These are phyloP conservation scores for Vickermania ingenoplastis DNA, from an alignment of 208 protist genomes.

Conservation along the genomic window DNA sequence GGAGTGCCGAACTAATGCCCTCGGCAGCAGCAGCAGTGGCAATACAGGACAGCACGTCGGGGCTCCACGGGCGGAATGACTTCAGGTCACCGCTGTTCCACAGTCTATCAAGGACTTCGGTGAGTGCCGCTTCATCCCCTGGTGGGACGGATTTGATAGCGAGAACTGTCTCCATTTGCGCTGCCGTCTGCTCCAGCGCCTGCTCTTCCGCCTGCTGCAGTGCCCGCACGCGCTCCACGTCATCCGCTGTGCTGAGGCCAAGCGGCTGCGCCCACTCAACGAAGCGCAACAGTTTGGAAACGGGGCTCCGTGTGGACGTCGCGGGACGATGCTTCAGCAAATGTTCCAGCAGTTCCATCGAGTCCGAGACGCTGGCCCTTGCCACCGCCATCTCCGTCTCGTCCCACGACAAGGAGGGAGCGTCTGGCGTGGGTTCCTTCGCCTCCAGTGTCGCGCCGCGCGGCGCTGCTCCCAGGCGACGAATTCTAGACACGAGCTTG, in stretches of 20 bases:
- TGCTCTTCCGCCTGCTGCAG: constrained; percentile 30
- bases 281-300: constrained; percentile 45
- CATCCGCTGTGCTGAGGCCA: constrained; percentile 18
- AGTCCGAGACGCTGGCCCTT: constrained; percentile 10
- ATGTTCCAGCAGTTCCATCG: constrained; percentile 21
- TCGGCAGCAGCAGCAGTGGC: constrained; percentile 29
- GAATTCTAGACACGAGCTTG: constrained; percentile 73
- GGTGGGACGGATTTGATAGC: constrained; percentile 44
- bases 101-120: constrained; percentile 26
- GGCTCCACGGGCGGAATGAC: constrained; percentile 48
- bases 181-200: constrained; percentile 30
- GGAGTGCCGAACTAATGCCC: constrained; percentile 24
- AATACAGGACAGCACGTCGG: constrained; percentile 71
- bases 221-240: constrained; percentile 13
- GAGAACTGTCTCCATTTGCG: constrained; percentile 71
- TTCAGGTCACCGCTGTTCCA: constrained; percentile 29
- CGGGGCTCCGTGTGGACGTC: constrained; percentile 26
- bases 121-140: constrained; percentile 35
- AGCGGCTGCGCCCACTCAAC: constrained; percentile 40
- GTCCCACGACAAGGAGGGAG: constrained; percentile 10
- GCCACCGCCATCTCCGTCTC: constrained; percentile 29
- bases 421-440: neutral
- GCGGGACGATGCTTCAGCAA: constrained; percentile 17
- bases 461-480: constrained; percentile 16
- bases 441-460: neutral